Evolutionary conservation across 257 asterid species (phyloP), one percentile per base, ranked within the genome.

Genomic region (Solanum tarapatanum): DNA sequence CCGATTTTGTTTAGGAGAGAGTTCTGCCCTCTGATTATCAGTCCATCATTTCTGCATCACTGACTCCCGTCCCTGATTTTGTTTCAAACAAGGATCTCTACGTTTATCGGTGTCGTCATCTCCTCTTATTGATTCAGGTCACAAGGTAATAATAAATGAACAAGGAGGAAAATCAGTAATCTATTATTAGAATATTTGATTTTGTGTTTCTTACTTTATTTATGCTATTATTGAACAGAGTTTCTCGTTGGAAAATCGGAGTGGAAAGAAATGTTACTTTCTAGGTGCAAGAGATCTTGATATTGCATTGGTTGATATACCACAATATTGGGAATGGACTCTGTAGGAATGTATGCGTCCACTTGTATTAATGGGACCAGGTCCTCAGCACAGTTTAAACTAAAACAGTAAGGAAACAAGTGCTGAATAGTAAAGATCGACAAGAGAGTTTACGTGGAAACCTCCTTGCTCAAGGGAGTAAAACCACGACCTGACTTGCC

Each of bases 241-340:
- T 33, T 33, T 33, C 36, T 33, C 36, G 36, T 6, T 33, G 36
- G 36, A 33, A 33, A 33, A 33, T 4, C 36, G 36, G 86, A 74
- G 68, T 39, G 90, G 90, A 11, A 88, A 84, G 79, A 88, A 84
- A 62, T 88, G 90, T 35, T 88, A 55, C 37, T 58, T 88, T 84
- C 33, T 84, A 35, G 79, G 12, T 43, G 16, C 2, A 43, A 39
- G 45, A 11, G 45, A 39, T 39, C 45, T 39, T 39, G 10, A 37
- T 39, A 39, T 39, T 39, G 1, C 11, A 39, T 8, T 39, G 13
- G 45, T 41, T 41, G 13, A 41, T 41, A 8, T 37, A 37, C 41
- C 43, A 39, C 43, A 39, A 39, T 8, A 39, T 39, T 39, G 43
- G 43, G 43, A 39, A 39, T 39, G 43, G 43, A 39, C n/a, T n/a